phyloP scores from a whole-genome alignment of 805 yeast species.

The Cyberlindnera veronae region DNA sequence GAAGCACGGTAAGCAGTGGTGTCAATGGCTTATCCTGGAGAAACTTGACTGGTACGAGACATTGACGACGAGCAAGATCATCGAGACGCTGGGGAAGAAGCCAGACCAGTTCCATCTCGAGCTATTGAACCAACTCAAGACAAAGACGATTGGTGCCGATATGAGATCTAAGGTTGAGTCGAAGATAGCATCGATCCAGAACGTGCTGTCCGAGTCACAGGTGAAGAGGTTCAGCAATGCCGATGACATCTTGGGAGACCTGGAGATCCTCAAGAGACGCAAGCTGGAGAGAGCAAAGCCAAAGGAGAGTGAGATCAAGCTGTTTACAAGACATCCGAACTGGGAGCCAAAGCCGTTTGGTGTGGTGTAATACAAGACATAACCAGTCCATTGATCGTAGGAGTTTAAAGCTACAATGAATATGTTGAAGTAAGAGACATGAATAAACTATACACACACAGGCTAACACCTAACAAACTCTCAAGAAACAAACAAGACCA shows the following conservation, averaged over 20 bases:
- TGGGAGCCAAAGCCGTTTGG: constrained; percentile 63
- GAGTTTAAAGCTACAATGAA: too few species aligned
- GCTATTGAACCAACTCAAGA: constrained; percentile 9
- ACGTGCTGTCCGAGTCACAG: constrained; percentile 2
- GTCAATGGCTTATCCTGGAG: constrained; percentile 14
- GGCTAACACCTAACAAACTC: too few species aligned
- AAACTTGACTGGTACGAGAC: constrained; percentile 3
- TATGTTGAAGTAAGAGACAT: neutral
- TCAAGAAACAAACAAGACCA: constrained; percentile 10
- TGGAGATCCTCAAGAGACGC: constrained; percentile 29
- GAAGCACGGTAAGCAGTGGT: constrained; percentile 15
- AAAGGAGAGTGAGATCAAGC: constrained; percentile 6
- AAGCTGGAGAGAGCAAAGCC: constrained; percentile 9
- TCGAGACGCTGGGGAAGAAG: constrained; percentile 20
- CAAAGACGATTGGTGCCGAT: neutral
- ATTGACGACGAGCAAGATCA: neutral
- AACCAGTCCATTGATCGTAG: too few species aligned
- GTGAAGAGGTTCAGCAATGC: constrained; percentile 12
- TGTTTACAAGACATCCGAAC: constrained; percentile 21
- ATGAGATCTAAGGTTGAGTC: neutral
- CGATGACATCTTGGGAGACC: constrained; percentile 28
- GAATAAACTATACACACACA: neutral
- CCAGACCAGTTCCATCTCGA: constrained; percentile 7
- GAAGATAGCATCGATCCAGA: constrained; percentile 1
- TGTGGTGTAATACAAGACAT: constrained; percentile 28